phyloP scores from a whole-genome alignment of 75 land plant species.

The Pinus tabuliformis region DNA sequence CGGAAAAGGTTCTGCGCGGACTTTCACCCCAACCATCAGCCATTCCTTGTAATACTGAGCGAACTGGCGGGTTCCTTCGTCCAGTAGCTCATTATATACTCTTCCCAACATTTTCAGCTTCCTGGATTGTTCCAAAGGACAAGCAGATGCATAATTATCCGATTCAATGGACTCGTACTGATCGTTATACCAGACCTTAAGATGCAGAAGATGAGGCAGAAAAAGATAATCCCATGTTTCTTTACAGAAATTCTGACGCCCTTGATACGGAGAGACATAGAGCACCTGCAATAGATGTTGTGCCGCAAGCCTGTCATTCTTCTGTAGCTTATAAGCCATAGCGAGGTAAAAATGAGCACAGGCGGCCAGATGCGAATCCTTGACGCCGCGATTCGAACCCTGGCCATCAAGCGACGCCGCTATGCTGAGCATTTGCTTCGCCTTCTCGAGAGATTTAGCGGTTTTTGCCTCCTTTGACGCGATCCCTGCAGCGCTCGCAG shows the following conservation, averaged over 20 bases:
- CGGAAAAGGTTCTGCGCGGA: neutral
- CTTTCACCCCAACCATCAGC: conserved; percentile 28
- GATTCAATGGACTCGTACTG: conserved; percentile 24
- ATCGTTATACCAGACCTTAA: conserved; percentile 51
- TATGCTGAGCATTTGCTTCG: conserved; percentile 29
- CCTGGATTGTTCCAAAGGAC: conserved; percentile 11
- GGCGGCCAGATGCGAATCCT: conserved; percentile 43
- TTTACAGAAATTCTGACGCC: conserved; percentile 40
- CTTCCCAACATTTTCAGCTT: conserved; percentile 39
- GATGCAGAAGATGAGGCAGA: conserved; percentile 47
- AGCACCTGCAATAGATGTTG: conserved; percentile 62
- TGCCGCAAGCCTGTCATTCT: conserved; percentile 40
- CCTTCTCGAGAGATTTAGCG: conserved; percentile 18
- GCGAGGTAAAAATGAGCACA: conserved; percentile 64
- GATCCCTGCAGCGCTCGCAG: conserved; percentile 7
- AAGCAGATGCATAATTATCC: neutral
- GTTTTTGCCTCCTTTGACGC: neutral
- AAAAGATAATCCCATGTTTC: conserved; percentile 63
- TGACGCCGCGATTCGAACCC: conserved; percentile 36
- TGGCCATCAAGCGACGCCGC: conserved; percentile 28
- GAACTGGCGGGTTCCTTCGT: conserved; percentile 43
- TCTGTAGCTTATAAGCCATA: conserved; percentile 44
- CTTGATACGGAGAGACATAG: conserved; percentile 39
- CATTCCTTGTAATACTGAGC: conserved; percentile 71
- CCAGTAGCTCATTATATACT: conserved; percentile 40